These are phyloP conservation scores for Torulaspora franciscae DNA, from an alignment of 805 yeast species.

Conservation along the genomic window DNA sequence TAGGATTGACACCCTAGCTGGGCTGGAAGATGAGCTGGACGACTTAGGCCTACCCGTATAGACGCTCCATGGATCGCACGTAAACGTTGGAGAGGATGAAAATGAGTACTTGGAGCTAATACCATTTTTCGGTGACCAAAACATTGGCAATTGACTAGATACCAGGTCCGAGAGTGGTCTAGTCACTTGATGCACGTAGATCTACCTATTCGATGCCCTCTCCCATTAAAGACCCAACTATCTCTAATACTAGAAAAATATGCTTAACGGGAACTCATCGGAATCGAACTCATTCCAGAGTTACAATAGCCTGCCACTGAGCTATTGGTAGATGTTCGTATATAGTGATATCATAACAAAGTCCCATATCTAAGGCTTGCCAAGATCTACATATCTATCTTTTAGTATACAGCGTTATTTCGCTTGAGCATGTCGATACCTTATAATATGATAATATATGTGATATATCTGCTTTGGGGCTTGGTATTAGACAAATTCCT, in stretches of 20 bases:
- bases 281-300: not conserved
- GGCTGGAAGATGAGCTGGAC: slow-evolving; percentile 38
- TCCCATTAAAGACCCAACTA: too few species aligned
- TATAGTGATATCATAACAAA: not conserved
- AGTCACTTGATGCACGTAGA: not conserved
- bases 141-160: slow-evolving; percentile 15
- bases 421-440: too few species aligned
- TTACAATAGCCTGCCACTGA: not conserved
- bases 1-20: slow-evolving; percentile 67
- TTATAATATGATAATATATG: too few species aligned
- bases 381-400: not conserved
- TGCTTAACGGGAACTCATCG: not conserved
- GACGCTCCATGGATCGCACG: slow-evolving; percentile 76
- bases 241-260: not conserved
- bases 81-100: slow-evolving; percentile 65
- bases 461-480: too few species aligned
- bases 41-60: slow-evolving; percentile 75
- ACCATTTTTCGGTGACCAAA: slow-evolving; percentile 44
- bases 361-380: too few species aligned
- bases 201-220: not conserved
- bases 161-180: not conserved
- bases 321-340: not conserved
- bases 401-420: not conserved
- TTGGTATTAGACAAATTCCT: too few species aligned
- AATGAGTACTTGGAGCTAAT: slow-evolving; percentile 64